Conservation (phyloP, 768 basidiomycete genomes). For the Calocybe cyanea region DNA sequence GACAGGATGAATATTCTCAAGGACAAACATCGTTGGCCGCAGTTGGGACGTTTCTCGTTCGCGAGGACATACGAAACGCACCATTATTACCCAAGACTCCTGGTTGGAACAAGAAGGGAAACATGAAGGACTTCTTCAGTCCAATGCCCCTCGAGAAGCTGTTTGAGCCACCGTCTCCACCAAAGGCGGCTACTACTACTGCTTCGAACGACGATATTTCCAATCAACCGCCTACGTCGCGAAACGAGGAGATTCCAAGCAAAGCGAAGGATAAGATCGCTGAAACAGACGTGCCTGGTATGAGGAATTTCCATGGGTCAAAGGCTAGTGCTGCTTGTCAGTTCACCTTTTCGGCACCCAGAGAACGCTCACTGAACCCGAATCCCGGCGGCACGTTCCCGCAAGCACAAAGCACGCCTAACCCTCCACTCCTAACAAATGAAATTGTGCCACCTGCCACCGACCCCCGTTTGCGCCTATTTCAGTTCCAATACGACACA, state of each 20-base stretch:
- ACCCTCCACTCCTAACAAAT: constrained; percentile 27
- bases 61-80: constrained; percentile 56
- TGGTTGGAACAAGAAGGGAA: constrained; percentile 52
- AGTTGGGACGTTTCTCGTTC: constrained; percentile 73
- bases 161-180: constrained; percentile 93
- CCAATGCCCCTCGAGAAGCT: constrained; percentile 84
- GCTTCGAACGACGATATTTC: constrained; percentile 14
- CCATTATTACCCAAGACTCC: constrained; percentile 67
- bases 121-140: constrained; percentile 82
- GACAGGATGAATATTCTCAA: constrained; percentile 22
- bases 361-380: constrained; percentile 26
- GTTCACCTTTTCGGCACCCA: constrained; percentile 75
- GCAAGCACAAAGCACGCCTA: constrained; percentile 64
- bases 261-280: constrained; percentile 38
- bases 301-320: constrained; percentile 40
- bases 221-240: constrained; percentile 4
- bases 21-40: constrained; percentile 24
- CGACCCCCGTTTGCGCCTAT: constrained; percentile 78
- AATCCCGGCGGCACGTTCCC: constrained; percentile 31
- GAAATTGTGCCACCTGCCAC: constrained; percentile 39
- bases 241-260: background rate
- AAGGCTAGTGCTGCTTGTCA: constrained; percentile 50
- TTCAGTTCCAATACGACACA: constrained; percentile 95
- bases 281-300: constrained; percentile 48
- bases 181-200: constrained; percentile 23